Percentiles rank a stretch among this genome's conserved stretches.
These are phyloP conservation scores for Paxillus ammoniavirescens DNA, from an alignment of 768 basidiomycete genomes.

Conservation along the genomic window DNA sequence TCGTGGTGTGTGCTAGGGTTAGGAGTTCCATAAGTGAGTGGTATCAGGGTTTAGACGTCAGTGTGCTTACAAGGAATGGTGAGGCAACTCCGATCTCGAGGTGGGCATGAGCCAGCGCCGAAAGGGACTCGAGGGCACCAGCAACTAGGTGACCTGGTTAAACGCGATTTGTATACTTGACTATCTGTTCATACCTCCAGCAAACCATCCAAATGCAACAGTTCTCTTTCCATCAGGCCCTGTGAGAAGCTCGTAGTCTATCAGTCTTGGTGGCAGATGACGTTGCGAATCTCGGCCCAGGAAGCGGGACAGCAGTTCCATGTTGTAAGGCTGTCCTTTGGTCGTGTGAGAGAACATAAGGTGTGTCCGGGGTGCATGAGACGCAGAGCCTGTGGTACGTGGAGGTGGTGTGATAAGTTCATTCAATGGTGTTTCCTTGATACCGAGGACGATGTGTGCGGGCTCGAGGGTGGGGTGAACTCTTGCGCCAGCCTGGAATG, in stretches of 20 bases:
- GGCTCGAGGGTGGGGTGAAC: slow-evolving; percentile 53
- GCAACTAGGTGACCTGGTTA: slow-evolving; percentile 50
- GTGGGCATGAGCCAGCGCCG: slow-evolving; percentile 74
- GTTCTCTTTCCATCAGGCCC: slow-evolving; percentile 64
- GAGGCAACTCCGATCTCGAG: slow-evolving; percentile 77
- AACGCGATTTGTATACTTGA: not conserved
- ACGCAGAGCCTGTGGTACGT: slow-evolving; percentile 9
- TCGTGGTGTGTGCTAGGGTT: slow-evolving; percentile 61
- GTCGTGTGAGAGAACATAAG: slow-evolving; percentile 92
- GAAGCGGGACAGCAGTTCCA: slow-evolving; percentile 69
- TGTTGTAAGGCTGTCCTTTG: slow-evolving; percentile 87
- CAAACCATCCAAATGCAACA: slow-evolving; percentile 91
- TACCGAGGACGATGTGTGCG: slow-evolving; percentile 79
- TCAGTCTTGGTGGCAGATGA: slow-evolving; percentile 46
- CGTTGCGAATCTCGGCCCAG: slow-evolving; percentile 32
- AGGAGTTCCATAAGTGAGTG: not conserved
- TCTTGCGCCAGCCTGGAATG: slow-evolving; percentile 70
- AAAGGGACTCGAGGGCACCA: slow-evolving; percentile 80
- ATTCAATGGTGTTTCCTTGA: slow-evolving; percentile 79
- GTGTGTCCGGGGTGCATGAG: slow-evolving; percentile 56
- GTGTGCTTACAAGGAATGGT: slow-evolving; percentile 68
- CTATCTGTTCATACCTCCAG: slow-evolving; percentile 60
- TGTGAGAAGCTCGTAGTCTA: slow-evolving; percentile 87
- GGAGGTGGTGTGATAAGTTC: slow-evolving; percentile 50
- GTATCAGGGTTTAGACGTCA: not conserved